phyloP scores from a whole-genome alignment of 768 basidiomycete species.

The Amanita pseudoporphyria region DNA sequence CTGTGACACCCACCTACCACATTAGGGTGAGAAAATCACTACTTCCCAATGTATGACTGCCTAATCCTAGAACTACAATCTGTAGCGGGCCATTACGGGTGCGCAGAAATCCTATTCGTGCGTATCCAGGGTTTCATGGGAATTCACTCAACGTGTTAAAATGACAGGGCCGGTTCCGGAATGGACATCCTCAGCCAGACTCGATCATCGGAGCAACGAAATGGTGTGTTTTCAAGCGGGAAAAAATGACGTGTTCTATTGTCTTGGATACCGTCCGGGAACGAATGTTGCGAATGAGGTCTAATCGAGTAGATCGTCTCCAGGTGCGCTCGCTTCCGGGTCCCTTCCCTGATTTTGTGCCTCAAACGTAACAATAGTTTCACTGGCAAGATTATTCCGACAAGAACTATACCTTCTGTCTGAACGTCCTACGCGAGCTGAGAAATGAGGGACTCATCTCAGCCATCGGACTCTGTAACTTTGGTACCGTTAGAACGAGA shows the following conservation, averaged over 20 bases:
- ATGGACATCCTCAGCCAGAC: constrained; percentile 28
- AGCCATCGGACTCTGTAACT: constrained; percentile 75
- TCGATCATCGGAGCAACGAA: constrained; percentile 69
- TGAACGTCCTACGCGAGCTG: constrained; percentile 49
- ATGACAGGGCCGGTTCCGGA: constrained; percentile 59
- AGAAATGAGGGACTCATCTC: constrained; percentile 49
- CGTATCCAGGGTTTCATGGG: constrained; percentile 14
- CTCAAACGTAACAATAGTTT: constrained; percentile 34
- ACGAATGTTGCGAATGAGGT: constrained; percentile 60
- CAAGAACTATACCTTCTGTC: constrained; percentile 30
- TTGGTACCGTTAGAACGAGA: constrained; percentile 70
- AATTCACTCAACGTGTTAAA: constrained; percentile 1
- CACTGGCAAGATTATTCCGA: constrained; percentile 70
- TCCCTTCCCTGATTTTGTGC: not conserved
- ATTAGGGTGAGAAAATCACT: constrained; percentile 19
- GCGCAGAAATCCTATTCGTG: constrained; percentile 76
- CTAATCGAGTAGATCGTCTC: constrained; percentile 52
- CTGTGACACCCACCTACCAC: not conserved
- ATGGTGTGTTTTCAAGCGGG: constrained; percentile 70
- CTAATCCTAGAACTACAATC: not conserved
- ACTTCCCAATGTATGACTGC: not conserved
- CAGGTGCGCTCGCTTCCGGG: constrained; percentile 47
- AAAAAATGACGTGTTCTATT: constrained; percentile 35
- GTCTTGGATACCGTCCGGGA: constrained; percentile 61
- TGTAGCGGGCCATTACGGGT: constrained; percentile 81